Evolutionary conservation across 2,329 filamentous ascomycete genomes (phyloP).

Genomic region (Fonsecaea pedrosoi): DNA sequence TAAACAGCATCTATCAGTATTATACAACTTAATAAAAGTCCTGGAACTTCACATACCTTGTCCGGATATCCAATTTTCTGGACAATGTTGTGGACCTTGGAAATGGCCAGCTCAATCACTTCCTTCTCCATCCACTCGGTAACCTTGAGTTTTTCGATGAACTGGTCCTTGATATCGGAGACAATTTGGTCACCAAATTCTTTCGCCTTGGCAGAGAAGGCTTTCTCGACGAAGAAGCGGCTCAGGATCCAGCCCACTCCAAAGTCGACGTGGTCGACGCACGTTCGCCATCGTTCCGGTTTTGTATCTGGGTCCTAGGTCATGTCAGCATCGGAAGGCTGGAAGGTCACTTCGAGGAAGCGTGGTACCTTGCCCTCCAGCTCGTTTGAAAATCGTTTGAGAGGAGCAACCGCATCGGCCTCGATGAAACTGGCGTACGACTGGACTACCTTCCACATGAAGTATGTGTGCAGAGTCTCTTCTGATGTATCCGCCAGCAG

Average conservation of each 20-base stretch:
- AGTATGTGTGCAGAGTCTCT: conserved; percentile 66
- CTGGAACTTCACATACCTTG: conserved; percentile 38
- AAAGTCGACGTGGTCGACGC: conserved; percentile 63
- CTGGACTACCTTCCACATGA: conserved; percentile 69
- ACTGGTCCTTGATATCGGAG: conserved; percentile 72
- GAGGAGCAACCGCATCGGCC: conserved; percentile 65
- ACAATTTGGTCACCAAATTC: conserved; percentile 72
- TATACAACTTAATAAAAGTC: neutral
- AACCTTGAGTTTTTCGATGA: conserved; percentile 65
- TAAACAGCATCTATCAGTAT: conserved; percentile 4
- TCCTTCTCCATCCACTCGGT: conserved; percentile 70
- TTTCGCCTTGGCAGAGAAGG: conserved; percentile 69
- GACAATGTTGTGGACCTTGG: conserved; percentile 71
- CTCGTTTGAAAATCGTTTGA: conserved; percentile 65
- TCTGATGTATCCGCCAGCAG: conserved; percentile 62
- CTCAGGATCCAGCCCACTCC: conserved; percentile 72
- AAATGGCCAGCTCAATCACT: conserved; percentile 64
- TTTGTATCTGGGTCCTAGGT: conserved; percentile 62
- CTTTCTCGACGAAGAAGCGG: conserved; percentile 72
- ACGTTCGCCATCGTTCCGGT: conserved; percentile 71
- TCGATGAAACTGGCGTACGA: conserved; percentile 62
- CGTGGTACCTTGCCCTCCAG: conserved; percentile 60
- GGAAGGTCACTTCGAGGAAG: neutral
- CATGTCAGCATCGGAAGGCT: neutral
- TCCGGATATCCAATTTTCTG: conserved; percentile 74